phyloP scores from a whole-genome alignment of 2,329 filamentous ascomycete species.

The Colletotrichum sp. region DNA sequence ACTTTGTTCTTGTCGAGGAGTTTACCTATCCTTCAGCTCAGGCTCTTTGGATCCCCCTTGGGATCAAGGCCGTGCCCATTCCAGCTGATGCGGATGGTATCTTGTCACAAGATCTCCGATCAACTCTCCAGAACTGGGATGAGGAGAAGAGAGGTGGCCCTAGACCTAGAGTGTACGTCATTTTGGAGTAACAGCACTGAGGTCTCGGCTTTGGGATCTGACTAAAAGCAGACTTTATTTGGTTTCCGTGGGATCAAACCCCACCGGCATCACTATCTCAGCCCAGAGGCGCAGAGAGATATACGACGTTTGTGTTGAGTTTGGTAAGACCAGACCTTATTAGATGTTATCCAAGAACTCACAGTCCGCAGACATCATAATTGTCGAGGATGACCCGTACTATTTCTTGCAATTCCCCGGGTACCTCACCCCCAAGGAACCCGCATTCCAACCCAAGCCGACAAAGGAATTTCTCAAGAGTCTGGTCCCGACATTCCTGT shows the following conservation, averaged over 20 bases:
- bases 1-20: slow-evolving; percentile 19
- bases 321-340: slow-evolving; percentile 54
- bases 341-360: slow-evolving; percentile 59
- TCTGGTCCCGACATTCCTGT: slow-evolving; percentile 27
- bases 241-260: slow-evolving; percentile 67
- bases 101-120: slow-evolving; percentile 23
- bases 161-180: slow-evolving; percentile 23
- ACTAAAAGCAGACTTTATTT: slow-evolving; percentile 25
- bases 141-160: not conserved
- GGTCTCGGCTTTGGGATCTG: not conserved
- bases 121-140: slow-evolving; percentile 28
- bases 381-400: slow-evolving; percentile 67
- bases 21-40: slow-evolving; percentile 20
- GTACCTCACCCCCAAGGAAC: not conserved
- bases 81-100: slow-evolving; percentile 31
- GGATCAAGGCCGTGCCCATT: slow-evolving; percentile 27
- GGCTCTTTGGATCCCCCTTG: slow-evolving; percentile 32
- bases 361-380: slow-evolving; percentile 42
- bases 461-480: slow-evolving; percentile 20
- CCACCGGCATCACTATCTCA: slow-evolving; percentile 70
- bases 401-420: slow-evolving; percentile 43
- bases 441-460: not conserved
- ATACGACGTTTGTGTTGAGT: slow-evolving; percentile 47
- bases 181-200: accelerated
- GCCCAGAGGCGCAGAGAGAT: slow-evolving; percentile 61